A percentile compares a stretch with the other conserved stretches of the same genome.
Conservation (phyloP, 257 asterid species). For the Jasminum sambac region DNA sequence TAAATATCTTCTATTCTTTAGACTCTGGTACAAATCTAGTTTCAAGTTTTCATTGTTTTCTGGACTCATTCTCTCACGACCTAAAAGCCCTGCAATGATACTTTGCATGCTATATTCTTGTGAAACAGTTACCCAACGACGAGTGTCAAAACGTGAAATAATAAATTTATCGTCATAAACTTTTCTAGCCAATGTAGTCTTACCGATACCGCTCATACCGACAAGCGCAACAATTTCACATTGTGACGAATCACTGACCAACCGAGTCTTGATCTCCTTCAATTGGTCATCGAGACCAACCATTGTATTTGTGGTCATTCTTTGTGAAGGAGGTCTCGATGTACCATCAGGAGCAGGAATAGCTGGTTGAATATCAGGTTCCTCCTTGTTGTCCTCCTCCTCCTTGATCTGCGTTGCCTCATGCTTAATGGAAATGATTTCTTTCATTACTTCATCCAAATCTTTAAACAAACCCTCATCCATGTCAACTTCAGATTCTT, state of each 20-base stretch:
- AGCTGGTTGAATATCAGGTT: neutral
- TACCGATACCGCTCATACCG: neutral
- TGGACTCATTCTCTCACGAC: no score
- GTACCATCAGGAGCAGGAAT: neutral
- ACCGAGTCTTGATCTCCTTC: neutral
- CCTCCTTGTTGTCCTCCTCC: no score
- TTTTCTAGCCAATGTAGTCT: neutral
- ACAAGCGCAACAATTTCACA: neutral
- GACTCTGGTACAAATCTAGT: no score
- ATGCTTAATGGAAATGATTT: neutral
- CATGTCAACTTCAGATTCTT: no score
- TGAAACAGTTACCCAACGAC: neutral
- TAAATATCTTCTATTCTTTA: no score
- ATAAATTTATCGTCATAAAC: neutral
- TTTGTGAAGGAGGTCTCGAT: neutral
- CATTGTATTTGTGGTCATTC: neutral
- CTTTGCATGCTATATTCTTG: neutral
- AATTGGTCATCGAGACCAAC: neutral
- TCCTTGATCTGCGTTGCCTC: neutral
- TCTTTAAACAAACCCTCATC: no score
- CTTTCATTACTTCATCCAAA: neutral
- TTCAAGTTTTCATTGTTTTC: no score
- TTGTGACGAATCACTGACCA: neutral
- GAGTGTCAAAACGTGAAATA: no score
- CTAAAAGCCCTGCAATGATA: neutral